phyloP scores from a whole-genome alignment of 2,329 filamentous ascomycete species.

The Alternaria longipes region DNA sequence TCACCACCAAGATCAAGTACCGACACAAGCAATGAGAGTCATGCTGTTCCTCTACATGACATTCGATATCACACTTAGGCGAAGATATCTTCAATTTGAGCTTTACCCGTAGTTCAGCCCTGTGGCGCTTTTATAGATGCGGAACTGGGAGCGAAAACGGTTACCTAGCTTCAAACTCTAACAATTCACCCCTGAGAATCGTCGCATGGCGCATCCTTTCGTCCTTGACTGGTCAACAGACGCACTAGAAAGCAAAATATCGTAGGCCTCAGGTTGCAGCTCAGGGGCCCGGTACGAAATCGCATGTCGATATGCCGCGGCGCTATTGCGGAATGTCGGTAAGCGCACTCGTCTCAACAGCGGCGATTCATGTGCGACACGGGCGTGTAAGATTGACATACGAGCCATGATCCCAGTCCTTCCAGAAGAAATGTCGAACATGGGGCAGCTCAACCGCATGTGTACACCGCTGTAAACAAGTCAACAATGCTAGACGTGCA shows the following conservation, averaged over 20 bases:
- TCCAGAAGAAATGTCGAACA: slow-evolving; percentile 1
- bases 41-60: slow-evolving; percentile 5
- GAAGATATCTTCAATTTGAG: slow-evolving; percentile 5
- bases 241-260: neutral
- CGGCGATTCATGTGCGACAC: slow-evolving; percentile 6
- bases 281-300: slow-evolving; percentile 12
- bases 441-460: neutral
- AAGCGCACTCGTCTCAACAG: slow-evolving; percentile 5
- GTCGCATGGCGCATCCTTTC: neutral
- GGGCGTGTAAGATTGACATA: slow-evolving; percentile 8
- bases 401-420: neutral
- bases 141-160: slow-evolving; percentile 18
- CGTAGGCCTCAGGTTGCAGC: neutral
- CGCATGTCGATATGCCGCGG: neutral
- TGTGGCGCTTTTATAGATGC: slow-evolving; percentile 6
- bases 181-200: slow-evolving; percentile 10
- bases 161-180: slow-evolving; percentile 5
- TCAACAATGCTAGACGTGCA: slow-evolving; percentile 8
- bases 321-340: slow-evolving; percentile 9
- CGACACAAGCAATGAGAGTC: neutral
- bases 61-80: slow-evolving; percentile 12
- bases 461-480: slow-evolving; percentile 3
- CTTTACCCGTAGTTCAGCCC: slow-evolving; percentile 9
- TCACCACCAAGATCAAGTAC: neutral
- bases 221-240: slow-evolving; percentile 5